These are phyloP conservation scores for Triticum dicoccoides DNA, from an alignment of 176 grass and related monocot genomes.

Conservation along the genomic window DNA sequence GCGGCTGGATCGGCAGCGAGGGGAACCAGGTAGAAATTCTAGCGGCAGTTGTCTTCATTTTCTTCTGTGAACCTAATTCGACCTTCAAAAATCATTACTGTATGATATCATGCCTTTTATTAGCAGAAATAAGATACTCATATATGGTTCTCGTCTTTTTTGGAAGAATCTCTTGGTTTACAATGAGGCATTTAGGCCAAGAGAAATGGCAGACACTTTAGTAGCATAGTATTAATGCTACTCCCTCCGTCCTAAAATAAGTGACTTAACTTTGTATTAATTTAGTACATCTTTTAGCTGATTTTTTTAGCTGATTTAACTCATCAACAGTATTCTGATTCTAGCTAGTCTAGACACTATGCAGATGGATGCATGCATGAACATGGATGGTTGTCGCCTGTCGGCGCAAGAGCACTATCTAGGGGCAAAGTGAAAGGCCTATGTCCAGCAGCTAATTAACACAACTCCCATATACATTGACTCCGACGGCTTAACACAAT, in stretches of 20 bases:
- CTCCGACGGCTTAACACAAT: background rate
- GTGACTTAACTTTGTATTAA: no score
- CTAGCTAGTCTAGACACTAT: background rate
- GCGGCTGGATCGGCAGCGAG: no score
- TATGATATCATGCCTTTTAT: no score
- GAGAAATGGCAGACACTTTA: background rate
- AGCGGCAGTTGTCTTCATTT: no score
- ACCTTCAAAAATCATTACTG: no score
- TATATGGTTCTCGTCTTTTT: background rate
- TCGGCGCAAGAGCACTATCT: background rate
- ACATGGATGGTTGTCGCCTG: background rate
- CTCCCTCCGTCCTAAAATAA: no score
- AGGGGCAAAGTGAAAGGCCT: background rate
- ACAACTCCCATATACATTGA: background rate
- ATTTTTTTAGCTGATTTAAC: background rate
- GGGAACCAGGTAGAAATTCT: no score
- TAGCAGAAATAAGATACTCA: no score
- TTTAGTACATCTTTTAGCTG: no score
- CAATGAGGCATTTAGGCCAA: background rate
- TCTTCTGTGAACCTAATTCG: no score
- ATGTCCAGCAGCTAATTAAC: slow-evolving; percentile 13
- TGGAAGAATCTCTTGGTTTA: background rate
- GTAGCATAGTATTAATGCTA: background rate
- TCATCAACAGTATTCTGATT: background rate
- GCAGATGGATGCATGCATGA: background rate